Conservation (phyloP, 2,329 filamentous ascomycete genomes). For the Talaromyces rugulosus region DNA sequence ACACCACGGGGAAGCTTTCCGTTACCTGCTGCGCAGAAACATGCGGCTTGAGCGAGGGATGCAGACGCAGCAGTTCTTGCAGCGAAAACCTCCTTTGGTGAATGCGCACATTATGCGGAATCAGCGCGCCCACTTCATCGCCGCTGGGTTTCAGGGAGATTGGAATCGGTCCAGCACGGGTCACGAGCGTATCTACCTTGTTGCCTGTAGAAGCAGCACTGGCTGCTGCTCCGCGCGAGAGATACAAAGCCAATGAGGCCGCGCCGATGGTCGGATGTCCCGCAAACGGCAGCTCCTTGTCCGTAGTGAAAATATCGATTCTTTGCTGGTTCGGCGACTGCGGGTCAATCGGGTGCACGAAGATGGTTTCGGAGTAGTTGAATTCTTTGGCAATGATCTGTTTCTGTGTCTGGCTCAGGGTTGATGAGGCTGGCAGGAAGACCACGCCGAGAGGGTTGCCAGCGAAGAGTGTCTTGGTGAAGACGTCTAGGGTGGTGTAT, state of each 20-base stretch:
- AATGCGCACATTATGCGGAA: slow-evolving; percentile 34
- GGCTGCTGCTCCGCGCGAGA: slow-evolving; percentile 15
- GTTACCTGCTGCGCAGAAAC: slow-evolving; percentile 1
- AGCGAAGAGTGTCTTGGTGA: slow-evolving; percentile 36
- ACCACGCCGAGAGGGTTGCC: slow-evolving; percentile 58
- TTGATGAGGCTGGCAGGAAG: slow-evolving; percentile 35
- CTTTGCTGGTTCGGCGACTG: slow-evolving; percentile 14
- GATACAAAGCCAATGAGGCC: slow-evolving; percentile 42
- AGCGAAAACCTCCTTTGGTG: slow-evolving; percentile 25
- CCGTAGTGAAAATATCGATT: slow-evolving; percentile 53
- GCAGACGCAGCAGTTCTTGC: slow-evolving; percentile 22
- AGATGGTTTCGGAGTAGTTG: slow-evolving; percentile 56
- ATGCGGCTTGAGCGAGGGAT: slow-evolving; percentile 24
- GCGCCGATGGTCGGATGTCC: slow-evolving; percentile 57
- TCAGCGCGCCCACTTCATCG: slow-evolving; percentile 16
- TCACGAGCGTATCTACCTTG: slow-evolving; percentile 39
- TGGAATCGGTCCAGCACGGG: slow-evolving; percentile 55
- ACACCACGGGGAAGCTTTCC: slow-evolving; percentile 28
- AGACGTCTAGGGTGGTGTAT: slow-evolving; percentile 37
- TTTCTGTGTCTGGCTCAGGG: slow-evolving; percentile 45
- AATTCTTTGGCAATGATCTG: slow-evolving; percentile 54
- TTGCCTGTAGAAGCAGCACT: not conserved
- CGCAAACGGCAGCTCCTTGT: slow-evolving; percentile 53
- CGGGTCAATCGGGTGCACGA: slow-evolving; percentile 39
- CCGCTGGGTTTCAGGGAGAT: slow-evolving; percentile 27